phyloP scores from a whole-genome alignment of 176 grass and related monocot genomes.

The Thinopyrum elongatum region DNA sequence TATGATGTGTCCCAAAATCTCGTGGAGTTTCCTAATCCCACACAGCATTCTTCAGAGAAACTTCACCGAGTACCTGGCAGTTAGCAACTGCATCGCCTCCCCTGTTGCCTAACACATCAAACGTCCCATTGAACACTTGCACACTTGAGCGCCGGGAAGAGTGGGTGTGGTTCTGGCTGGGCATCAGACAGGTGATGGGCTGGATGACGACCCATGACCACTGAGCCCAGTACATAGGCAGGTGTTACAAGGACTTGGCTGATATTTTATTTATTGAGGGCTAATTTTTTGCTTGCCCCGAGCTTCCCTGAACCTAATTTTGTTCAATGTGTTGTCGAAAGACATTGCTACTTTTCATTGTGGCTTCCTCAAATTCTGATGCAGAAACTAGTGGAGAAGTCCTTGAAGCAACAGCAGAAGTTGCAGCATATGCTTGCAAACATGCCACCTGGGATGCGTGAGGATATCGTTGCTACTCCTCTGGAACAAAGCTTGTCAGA shows the following conservation, averaged over 20 bases:
- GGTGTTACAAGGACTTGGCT: neutral
- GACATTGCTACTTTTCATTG: slow-evolving; percentile 16
- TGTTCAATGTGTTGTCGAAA: neutral
- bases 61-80: neutral
- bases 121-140: neutral
- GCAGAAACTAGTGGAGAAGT: slow-evolving; percentile 69
- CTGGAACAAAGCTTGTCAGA: slow-evolving; percentile 39
- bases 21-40: neutral
- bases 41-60: neutral
- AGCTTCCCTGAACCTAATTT: neutral
- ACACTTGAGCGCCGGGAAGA: neutral
- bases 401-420: slow-evolving; percentile 67
- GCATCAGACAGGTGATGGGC: neutral
- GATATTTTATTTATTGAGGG: neutral
- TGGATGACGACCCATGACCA: neutral
- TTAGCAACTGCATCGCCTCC: neutral
- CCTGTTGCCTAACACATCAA: neutral
- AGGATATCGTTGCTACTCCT: slow-evolving; percentile 24
- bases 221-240: neutral
- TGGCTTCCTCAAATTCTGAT: neutral
- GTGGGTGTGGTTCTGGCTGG: neutral
- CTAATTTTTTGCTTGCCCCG: neutral
- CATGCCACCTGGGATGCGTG: slow-evolving; percentile 60
- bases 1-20: neutral
- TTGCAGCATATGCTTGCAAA: slow-evolving; percentile 80